phyloP scores from a whole-genome alignment of 176 grass and related monocot species.

The Eragrostis curvula region DNA sequence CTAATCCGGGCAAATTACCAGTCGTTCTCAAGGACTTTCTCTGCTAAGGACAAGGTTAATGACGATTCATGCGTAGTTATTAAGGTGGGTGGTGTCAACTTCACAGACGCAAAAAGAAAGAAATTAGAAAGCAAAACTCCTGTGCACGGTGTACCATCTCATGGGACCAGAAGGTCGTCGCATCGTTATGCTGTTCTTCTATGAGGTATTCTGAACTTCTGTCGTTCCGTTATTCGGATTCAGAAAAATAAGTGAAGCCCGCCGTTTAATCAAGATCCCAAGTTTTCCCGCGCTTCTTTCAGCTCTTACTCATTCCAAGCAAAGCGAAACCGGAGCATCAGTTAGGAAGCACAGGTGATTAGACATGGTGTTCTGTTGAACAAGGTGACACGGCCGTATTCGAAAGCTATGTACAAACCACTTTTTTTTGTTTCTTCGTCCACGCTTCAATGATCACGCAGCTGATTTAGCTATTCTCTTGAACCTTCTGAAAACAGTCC shows the following conservation, averaged over 20 bases:
- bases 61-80: background rate
- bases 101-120: too few species aligned
- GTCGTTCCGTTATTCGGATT: too few species aligned
- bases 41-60: background rate
- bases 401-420: background rate
- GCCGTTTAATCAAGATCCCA: too few species aligned
- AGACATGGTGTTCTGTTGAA: too few species aligned
- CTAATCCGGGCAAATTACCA: background rate
- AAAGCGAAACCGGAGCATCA: background rate
- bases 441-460: background rate
- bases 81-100: background rate
- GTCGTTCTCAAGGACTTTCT: constrained; percentile 12
- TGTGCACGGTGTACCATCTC: background rate
- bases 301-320: background rate
- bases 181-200: background rate
- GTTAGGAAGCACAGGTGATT: background rate
- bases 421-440: background rate
- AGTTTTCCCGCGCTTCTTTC: too few species aligned
- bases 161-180: background rate
- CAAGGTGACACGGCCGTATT: too few species aligned
- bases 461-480: background rate
- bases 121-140: background rate
- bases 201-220: background rate
- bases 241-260: too few species aligned
- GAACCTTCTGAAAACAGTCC: background rate